phyloP scores from a whole-genome alignment of 1,139 yeast species.

The Sugiyamaella sp. region DNA sequence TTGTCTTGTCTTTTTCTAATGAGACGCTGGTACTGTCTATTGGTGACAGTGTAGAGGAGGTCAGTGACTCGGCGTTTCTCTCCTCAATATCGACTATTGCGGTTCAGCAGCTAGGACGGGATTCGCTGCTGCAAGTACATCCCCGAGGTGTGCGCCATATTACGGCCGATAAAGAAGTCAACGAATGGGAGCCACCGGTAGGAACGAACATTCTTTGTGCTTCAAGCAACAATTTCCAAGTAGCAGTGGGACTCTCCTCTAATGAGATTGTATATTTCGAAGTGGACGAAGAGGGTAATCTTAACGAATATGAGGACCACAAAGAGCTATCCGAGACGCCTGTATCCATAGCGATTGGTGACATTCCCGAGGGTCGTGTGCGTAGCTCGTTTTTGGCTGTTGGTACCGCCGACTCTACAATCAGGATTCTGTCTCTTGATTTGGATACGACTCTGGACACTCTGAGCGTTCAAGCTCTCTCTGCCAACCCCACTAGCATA shows the following conservation, averaged over 20 bases:
- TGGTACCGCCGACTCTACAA: constrained; percentile 71
- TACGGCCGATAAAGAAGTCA: constrained; percentile 43
- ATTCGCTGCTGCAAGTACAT: constrained; percentile 73
- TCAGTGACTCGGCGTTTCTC: constrained; percentile 63
- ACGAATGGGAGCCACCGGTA: constrained; percentile 86
- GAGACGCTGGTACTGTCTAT: constrained; percentile 75
- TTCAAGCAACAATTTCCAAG: constrained; percentile 66
- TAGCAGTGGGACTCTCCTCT: constrained; percentile 71
- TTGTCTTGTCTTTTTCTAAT: constrained; percentile 66
- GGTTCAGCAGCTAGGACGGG: constrained; percentile 68
- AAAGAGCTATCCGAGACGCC: constrained; percentile 55
- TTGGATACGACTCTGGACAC: constrained; percentile 64
- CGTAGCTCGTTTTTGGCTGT: constrained; percentile 65
- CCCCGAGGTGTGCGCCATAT: constrained; percentile 73
- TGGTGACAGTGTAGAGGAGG: constrained; percentile 73
- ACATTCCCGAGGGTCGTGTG: constrained; percentile 51
- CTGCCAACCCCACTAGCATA: constrained; percentile 59
- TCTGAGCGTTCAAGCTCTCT: constrained; percentile 67
- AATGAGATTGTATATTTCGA: constrained; percentile 84
- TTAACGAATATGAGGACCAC: constrained; percentile 70
- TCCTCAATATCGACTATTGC: constrained; percentile 63
- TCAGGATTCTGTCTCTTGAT: constrained; percentile 69
- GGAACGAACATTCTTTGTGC: constrained; percentile 67
- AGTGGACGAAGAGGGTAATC: constrained; percentile 62
- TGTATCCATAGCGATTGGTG: constrained; percentile 60